phyloP scores from a whole-genome alignment of 2,329 filamentous ascomycete species.

The Colletotrichum nymphaeae region DNA sequence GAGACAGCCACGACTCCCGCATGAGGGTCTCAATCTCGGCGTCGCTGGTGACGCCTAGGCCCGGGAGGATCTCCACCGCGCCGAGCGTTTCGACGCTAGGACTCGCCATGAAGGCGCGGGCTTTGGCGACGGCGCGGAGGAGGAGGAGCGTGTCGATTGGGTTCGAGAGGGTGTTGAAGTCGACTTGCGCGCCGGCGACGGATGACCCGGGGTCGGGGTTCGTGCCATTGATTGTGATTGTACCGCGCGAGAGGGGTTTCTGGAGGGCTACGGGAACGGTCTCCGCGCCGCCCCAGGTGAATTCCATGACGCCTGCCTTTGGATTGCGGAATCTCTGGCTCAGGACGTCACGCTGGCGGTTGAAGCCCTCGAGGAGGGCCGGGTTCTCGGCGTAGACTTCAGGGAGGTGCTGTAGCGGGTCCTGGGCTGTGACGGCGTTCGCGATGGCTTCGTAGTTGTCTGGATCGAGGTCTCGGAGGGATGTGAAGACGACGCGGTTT shows the following conservation, averaged over 20 bases:
- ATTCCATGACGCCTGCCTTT: conserved; percentile 37
- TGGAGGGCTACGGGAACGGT: conserved; percentile 36
- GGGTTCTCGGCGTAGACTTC: conserved; percentile 36
- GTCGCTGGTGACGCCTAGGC: conserved; percentile 38
- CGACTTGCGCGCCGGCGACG: conserved; percentile 23
- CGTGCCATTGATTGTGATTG: conserved; percentile 38
- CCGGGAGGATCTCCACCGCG: conserved; percentile 37
- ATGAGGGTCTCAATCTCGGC: conserved; percentile 37
- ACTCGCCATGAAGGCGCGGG: conserved; percentile 38
- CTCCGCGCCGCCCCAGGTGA: conserved; percentile 36
- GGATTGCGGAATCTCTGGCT: conserved; percentile 35
- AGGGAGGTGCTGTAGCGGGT: conserved; percentile 36
- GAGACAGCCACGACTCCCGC: conserved; percentile 32
- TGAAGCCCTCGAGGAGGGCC: conserved; percentile 32
- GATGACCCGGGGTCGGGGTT: conserved; percentile 34
- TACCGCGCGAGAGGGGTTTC: conserved; percentile 40
- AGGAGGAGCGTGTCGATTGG: conserved; percentile 37
- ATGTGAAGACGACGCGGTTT: conserved; percentile 38
- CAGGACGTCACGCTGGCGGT: conserved; percentile 27
- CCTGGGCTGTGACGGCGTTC: conserved; percentile 34
- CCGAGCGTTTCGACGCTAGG: conserved; percentile 32
- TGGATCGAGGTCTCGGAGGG: conserved; percentile 33
- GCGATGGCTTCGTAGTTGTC: conserved; percentile 19
- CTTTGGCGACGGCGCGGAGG: conserved; percentile 33
- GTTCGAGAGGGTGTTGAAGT: conserved; percentile 39